phyloP scores from a whole-genome alignment of 2,329 filamentous ascomycete species.

The Hypoxylon sp. region DNA sequence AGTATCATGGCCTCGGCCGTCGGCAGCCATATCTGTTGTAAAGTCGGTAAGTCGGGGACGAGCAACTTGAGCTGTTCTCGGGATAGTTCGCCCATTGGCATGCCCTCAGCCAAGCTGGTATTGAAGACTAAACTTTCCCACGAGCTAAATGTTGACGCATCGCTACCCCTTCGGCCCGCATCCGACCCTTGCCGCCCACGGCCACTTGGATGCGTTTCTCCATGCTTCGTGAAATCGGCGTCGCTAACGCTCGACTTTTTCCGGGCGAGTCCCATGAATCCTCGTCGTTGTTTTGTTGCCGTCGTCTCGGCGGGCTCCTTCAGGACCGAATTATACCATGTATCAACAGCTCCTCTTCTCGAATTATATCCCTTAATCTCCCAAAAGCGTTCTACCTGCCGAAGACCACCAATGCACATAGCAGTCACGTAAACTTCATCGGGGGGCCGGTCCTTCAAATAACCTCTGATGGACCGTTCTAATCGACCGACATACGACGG shows the following conservation, averaged over 20 bases:
- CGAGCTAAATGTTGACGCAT: conserved; percentile 45
- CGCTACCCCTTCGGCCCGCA: conserved; percentile 47
- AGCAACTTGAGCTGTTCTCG: conserved; percentile 65
- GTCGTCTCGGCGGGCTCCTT: conserved; percentile 60
- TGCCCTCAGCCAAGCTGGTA: conserved; percentile 71
- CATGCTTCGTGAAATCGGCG: conserved; percentile 49
- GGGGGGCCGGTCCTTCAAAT: conserved; percentile 71
- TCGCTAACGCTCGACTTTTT: conserved; percentile 66
- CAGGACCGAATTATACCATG: conserved; percentile 68
- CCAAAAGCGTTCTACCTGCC: conserved; percentile 74
- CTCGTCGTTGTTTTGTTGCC: conserved; percentile 63
- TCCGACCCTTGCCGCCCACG: conserved; percentile 51
- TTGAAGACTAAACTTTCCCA: conserved; percentile 65
- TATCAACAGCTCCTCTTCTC: conserved; percentile 69
- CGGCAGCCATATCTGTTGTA: conserved; percentile 73
- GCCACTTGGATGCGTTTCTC: conserved; percentile 32
- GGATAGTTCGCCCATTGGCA: conserved; percentile 70
- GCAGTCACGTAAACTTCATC: conserved; percentile 74
- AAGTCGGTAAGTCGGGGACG: conserved; percentile 67
- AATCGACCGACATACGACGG: conserved; percentile 74
- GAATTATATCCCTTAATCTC: conserved; percentile 75
- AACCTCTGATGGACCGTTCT: conserved; percentile 73
- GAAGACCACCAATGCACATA: conserved; percentile 70
- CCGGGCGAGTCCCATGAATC: conserved; percentile 66
- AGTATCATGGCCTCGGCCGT: conserved; percentile 74